Base-by-base conservation (phyloP, 805 yeast species). In the Metschnikowia santaceciliae region DNA sequence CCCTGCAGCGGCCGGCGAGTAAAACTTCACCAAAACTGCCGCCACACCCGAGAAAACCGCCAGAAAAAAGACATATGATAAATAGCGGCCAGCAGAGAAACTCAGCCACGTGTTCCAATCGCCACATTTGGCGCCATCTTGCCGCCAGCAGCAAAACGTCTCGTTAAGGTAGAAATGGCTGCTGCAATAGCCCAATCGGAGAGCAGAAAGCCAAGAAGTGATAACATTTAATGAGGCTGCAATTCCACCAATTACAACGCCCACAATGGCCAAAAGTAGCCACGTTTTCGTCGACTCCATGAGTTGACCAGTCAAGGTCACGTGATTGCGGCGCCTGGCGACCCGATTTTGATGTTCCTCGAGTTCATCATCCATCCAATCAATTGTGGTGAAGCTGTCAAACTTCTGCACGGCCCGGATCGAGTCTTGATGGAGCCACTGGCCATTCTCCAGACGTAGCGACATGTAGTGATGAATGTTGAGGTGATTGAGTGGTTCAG, bases 1-100 rank as follows among this genome's bases (percentile, higher is more conserved):
- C 0, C 99, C 99, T 1, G 98, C 95, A 2, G 99, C 98, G 48
- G 84, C 76, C 1, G 96, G 96, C 0, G 96, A 91, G 58, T 81
- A 83, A 13, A 66, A 65, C 56, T 81, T 75, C 42, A 95, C 96
- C 34, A 90, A 62, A 13, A 76, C 63, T 0, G 92, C 89, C 1
- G 96, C 84, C 10, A 76, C 57, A 7, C 76, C 65, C 2, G 94
- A 87, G 58, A 92, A 83, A 0, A 71, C 14, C 0, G 83, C 69
- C 4, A 96, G 86, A 1, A 84, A 67, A 0, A 70, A 7, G 3
- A 89, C 75, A 61, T 84, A 92, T 0, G 80, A 62, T 1, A 80
- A 1, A 61, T 88, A 92, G 45, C 81, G 76, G 6, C 76, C 57
- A 0, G 76, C 42, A 0, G 69, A 63, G 50, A 64, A 65, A 0